These are phyloP conservation scores for Pyrenophora teres DNA, from an alignment of 2,329 filamentous ascomycete species.

Conservation along the genomic window DNA sequence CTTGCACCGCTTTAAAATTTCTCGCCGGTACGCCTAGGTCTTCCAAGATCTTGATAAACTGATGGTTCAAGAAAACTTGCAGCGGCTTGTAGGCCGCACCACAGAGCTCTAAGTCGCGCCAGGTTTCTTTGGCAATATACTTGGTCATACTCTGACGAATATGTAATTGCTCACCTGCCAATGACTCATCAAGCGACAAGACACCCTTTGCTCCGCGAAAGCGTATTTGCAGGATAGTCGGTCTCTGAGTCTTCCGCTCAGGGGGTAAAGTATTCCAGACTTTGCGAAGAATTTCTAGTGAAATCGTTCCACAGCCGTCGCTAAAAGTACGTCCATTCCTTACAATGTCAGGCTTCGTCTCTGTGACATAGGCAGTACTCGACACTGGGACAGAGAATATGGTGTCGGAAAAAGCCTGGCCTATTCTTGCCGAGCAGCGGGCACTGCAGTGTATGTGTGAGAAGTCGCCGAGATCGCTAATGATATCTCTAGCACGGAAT, in stretches of 20 bases:
- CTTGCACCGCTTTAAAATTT: constrained; percentile 70
- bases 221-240: constrained; percentile 66
- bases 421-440: constrained; percentile 64
- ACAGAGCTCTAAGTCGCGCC: constrained; percentile 69
- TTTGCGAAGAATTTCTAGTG: constrained; percentile 60
- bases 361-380: constrained; percentile 55
- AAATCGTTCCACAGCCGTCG: constrained; percentile 80
- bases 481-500: constrained; percentile 62
- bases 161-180: constrained; percentile 62
- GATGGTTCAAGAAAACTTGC: constrained; percentile 73
- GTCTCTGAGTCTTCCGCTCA: constrained; percentile 49
- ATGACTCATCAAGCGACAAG: constrained; percentile 63
- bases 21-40: constrained; percentile 66
- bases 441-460: constrained; percentile 58
- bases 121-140: constrained; percentile 60
- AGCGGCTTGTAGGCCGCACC: constrained; percentile 70
- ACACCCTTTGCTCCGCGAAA: constrained; percentile 71
- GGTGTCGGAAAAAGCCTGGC: constrained; percentile 79
- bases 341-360: constrained; percentile 59
- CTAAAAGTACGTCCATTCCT: constrained; percentile 69
- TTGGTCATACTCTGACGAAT: constrained; percentile 80
- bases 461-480: constrained; percentile 46
- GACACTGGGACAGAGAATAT: constrained; percentile 62
- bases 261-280: constrained; percentile 62
- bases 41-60: constrained; percentile 84